A percentile compares a stretch with the other conserved stretches of the same genome.
These are phyloP conservation scores for Podospora conica DNA, from an alignment of 495 filamentous ascomycete species.

Conservation along the genomic window DNA sequence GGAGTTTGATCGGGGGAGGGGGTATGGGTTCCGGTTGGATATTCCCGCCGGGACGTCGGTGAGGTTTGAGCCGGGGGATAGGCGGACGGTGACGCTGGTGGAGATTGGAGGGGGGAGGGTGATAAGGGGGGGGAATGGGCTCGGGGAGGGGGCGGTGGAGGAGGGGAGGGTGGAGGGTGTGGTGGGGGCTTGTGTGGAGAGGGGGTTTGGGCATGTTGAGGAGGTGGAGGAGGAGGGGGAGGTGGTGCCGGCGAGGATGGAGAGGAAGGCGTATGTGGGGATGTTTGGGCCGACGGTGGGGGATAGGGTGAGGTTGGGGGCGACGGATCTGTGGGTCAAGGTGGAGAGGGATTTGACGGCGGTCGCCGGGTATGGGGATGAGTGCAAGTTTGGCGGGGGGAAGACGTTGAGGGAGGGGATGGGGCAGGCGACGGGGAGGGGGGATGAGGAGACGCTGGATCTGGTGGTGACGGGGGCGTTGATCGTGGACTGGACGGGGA, in stretches of 20 bases:
- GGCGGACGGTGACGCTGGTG: slow-evolving; percentile 86
- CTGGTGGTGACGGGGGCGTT: slow-evolving; percentile 89
- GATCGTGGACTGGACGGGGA: slow-evolving; percentile 85
- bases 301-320: slow-evolving; percentile 73
- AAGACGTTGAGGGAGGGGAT: slow-evolving; percentile 95
- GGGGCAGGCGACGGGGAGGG: slow-evolving; percentile 80
- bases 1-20: slow-evolving; percentile 79
- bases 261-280: slow-evolving; percentile 65
- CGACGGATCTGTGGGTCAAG: slow-evolving; percentile 85
- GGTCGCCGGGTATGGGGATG: slow-evolving; percentile 89
- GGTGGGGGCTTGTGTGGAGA: slow-evolving; percentile 54
- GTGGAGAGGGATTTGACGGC: slow-evolving; percentile 83
- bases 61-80: slow-evolving; percentile 91
- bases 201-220: slow-evolving; percentile 71
- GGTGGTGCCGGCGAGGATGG: slow-evolving; percentile 60
- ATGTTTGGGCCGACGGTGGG: slow-evolving; percentile 95
- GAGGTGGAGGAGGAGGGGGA: slow-evolving; percentile 55
- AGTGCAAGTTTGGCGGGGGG: slow-evolving; percentile 92
- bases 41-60: slow-evolving; percentile 89
- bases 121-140: slow-evolving; percentile 77
- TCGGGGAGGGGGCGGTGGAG: slow-evolving; percentile 71
- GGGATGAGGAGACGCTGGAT: slow-evolving; percentile 67
- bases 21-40: slow-evolving; percentile 84
- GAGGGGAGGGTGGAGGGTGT: slow-evolving; percentile 56
- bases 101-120: slow-evolving; percentile 78